phyloP scores from a whole-genome alignment of 495 filamentous ascomycete genomes.

The Jackrogersella multiformis region DNA sequence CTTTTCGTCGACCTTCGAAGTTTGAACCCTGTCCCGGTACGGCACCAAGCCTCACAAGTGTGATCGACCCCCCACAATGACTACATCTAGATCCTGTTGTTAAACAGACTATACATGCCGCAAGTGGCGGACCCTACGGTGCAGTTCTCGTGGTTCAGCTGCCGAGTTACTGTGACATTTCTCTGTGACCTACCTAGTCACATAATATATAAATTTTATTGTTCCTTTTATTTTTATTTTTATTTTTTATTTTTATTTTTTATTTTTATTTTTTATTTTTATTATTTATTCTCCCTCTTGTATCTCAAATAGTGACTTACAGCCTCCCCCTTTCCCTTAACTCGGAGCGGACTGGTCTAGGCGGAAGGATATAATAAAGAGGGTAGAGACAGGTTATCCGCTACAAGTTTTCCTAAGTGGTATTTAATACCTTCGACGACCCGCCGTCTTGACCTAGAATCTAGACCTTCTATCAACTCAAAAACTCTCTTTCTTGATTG shows the following conservation, averaged over 20 bases:
- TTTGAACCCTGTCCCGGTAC: constrained; percentile 36
- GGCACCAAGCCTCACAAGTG: constrained; percentile 43
- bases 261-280: constrained; percentile 17
- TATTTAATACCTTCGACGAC: constrained; percentile 41
- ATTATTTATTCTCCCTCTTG: constrained; percentile 10
- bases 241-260: constrained; percentile 4
- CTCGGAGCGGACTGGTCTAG: constrained; percentile 40
- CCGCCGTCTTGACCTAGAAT: constrained; percentile 27
- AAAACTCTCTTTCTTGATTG: constrained; percentile 25
- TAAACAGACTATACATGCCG: constrained; percentile 35
- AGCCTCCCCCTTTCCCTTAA: constrained; percentile 34
- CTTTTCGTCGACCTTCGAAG: constrained; percentile 30
- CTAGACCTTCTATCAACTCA: constrained; percentile 24
- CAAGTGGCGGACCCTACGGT: constrained; percentile 40
- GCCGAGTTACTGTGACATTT: constrained; percentile 43
- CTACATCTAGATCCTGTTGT: constrained; percentile 45
- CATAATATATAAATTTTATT: constrained; percentile 33
- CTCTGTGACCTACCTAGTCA: constrained; percentile 45
- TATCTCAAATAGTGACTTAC: constrained; percentile 31
- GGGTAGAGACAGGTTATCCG: constrained; percentile 9
- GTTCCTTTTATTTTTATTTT: constrained; percentile 18
- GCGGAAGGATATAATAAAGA: constrained; percentile 32
- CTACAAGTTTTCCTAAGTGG: constrained; percentile 25
- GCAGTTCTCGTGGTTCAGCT: constrained; percentile 42
- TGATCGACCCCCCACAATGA: constrained; percentile 46